These are phyloP conservation scores for Acanthamoeba lenticulata DNA, from an alignment of 208 protist genomes.

Conservation along the genomic window DNA sequence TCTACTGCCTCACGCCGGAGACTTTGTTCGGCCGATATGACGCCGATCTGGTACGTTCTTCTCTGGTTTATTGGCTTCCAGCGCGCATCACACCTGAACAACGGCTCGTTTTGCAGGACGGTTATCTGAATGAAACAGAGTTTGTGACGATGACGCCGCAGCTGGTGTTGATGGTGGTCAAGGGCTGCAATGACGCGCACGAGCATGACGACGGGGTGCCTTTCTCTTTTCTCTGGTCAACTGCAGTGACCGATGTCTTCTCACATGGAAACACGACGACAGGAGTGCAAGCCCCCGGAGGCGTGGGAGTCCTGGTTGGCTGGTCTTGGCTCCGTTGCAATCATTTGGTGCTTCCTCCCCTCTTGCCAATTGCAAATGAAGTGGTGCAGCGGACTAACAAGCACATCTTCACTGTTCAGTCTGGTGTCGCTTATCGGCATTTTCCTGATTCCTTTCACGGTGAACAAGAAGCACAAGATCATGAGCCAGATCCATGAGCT, in stretches of 20 bases:
- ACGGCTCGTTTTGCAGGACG: neutral
- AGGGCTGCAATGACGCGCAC: neutral
- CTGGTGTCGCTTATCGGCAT: conserved; percentile 9
- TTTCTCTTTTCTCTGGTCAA: neutral
- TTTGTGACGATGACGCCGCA: neutral
- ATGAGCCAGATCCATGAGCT: neutral
- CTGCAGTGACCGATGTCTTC: neutral
- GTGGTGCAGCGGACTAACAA: neutral
- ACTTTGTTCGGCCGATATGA: neutral
- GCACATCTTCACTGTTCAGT: neutral
- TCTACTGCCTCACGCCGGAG: neutral
- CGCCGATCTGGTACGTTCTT: neutral
- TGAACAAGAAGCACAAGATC: conserved; percentile 14
- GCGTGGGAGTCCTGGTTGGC: conserved; percentile 28
- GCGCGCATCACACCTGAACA: neutral
- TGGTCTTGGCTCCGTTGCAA: neutral
- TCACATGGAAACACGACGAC: neutral
- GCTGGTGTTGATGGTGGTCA: neutral
- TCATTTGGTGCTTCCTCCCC: neutral
- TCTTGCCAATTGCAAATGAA: too few relatives aligned
- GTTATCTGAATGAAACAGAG: neutral
- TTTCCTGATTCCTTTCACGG: neutral
- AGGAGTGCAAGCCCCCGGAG: neutral
- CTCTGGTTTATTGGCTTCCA: neutral
- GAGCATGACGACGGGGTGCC: neutral